These are phyloP conservation scores for Persicaria tinctoria DNA, from an alignment of 148 eudicot species.

Conservation along the genomic window DNA sequence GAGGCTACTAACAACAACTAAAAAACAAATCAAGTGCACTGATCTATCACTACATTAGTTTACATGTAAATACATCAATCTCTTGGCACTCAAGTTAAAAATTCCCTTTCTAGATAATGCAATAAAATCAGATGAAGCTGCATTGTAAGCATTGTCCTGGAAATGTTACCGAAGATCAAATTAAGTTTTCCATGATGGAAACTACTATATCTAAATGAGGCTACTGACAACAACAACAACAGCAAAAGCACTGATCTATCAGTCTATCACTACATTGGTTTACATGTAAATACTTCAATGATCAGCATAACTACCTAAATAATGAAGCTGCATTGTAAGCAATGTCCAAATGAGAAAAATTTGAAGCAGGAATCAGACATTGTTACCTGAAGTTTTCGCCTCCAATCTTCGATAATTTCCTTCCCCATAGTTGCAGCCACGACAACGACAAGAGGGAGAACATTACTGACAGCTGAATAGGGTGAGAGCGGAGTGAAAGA, in stretches of 20 bases:
- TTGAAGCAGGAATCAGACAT: neutral
- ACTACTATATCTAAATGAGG: too few species aligned
- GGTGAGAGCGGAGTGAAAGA: conserved; percentile 59
- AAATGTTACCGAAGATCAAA: too few species aligned
- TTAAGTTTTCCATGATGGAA: too few species aligned
- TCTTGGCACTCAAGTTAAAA: too few species aligned
- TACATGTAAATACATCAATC: neutral
- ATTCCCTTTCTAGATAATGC: too few species aligned
- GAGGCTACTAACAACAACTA: too few species aligned
- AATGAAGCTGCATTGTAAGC: neutral
- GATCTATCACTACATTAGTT: neutral
- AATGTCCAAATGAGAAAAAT: neutral
- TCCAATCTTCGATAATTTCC: conserved; percentile 63
- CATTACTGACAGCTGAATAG: conserved; percentile 44
- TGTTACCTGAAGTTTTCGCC: conserved; percentile 27
- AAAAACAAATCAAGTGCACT: too few species aligned
- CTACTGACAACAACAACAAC: too few species aligned
- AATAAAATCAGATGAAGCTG: neutral
- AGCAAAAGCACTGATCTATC: neutral
- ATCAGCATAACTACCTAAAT: neutral
- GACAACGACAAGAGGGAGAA: conserved; percentile 55
- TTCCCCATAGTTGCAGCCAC: conserved; percentile 59
- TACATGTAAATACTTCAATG: neutral
- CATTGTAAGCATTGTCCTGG: neutral
- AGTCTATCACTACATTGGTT: neutral